Percentiles rank a stretch among this genome's conserved stretches.
These are phyloP conservation scores for Colletotrichum tabaci DNA, from an alignment of 2,329 filamentous ascomycete genomes.

Conservation along the genomic window DNA sequence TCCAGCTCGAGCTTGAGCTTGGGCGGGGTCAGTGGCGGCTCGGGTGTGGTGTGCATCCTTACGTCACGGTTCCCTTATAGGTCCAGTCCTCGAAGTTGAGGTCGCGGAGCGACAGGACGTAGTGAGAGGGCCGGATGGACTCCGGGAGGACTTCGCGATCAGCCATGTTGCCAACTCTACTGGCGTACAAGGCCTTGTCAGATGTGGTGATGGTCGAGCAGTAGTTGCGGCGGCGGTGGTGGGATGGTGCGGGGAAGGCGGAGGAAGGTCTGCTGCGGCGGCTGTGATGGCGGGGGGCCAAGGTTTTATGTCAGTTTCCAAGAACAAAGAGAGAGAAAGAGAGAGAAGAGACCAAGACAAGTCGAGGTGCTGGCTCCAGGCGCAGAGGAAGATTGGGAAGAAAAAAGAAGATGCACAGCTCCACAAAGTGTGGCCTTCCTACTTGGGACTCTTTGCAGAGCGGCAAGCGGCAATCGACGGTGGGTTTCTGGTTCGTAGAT, in stretches of 20 bases:
- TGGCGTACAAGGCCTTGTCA: conserved; percentile 45
- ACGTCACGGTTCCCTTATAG: conserved; percentile 85
- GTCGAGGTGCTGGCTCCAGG: not conserved
- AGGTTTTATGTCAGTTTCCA: conserved; percentile 25
- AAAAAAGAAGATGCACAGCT: conserved; percentile 27
- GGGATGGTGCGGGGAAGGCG: conserved; percentile 27
- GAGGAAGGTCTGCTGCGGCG: conserved; percentile 19
- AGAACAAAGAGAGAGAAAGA: conserved; percentile 4
- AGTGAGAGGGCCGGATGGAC: conserved; percentile 85
- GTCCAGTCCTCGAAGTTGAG: conserved; percentile 82
- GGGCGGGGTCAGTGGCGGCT: conserved; percentile 11
- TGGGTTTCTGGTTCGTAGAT: conserved; percentile 25
- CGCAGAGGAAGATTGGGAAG: not conserved
- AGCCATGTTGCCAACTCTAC: conserved; percentile 58
- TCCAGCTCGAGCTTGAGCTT: conserved; percentile 3
- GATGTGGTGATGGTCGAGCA: conserved; percentile 48
- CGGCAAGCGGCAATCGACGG: conserved; percentile 32
- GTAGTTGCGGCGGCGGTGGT: conserved; percentile 30
- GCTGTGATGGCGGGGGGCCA: conserved; percentile 1
- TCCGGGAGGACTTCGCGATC: conserved; percentile 75
- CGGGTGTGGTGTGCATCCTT: conserved; percentile 46
- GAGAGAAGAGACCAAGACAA: not conserved
- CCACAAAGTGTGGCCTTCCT: conserved; percentile 38
- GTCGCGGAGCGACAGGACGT: conserved; percentile 85
- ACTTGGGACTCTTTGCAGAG: conserved; percentile 28